These are phyloP conservation scores for Xerocomus potaroensis DNA, from an alignment of 768 basidiomycete species.

Conservation along the genomic window DNA sequence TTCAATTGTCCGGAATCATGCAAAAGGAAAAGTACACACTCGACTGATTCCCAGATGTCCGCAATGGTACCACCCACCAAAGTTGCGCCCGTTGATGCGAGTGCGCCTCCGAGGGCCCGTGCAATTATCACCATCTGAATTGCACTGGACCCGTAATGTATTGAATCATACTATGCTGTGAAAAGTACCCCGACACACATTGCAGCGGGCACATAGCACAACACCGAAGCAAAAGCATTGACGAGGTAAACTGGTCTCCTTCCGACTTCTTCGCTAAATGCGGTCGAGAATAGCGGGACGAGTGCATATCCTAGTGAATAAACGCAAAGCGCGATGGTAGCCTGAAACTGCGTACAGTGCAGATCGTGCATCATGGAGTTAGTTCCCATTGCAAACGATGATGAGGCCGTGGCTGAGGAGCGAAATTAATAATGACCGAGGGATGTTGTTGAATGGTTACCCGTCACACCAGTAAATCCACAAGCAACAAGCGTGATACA, in stretches of 20 bases:
- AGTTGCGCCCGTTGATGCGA: constrained; percentile 61
- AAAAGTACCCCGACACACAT: constrained; percentile 13
- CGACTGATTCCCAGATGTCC: constrained; percentile 59
- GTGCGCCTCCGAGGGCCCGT: constrained; percentile 59
- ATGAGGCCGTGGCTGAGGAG: constrained; percentile 44
- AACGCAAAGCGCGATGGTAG: constrained; percentile 45
- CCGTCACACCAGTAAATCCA: constrained; percentile 27
- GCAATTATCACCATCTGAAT: constrained; percentile 57
- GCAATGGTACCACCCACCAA: constrained; percentile 70
- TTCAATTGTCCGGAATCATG: not conserved
- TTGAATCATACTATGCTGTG: not conserved
- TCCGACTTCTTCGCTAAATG: constrained; percentile 70
- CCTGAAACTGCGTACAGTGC: constrained; percentile 41
- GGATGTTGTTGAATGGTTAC: constrained; percentile 6
- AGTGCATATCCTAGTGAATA: constrained; percentile 60
- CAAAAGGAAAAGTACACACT: constrained; percentile 38
- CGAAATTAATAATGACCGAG: not conserved
- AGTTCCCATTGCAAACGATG: constrained; percentile 52
- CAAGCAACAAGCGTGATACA: constrained; percentile 30
- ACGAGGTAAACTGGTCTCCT: constrained; percentile 54
- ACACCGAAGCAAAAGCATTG: constrained; percentile 42
- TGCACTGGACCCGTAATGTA: constrained; percentile 31
- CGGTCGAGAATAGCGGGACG: constrained; percentile 58
- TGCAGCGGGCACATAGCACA: constrained; percentile 36
- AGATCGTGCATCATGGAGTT: constrained; percentile 48